phyloP scores from a whole-genome alignment of 768 basidiomycete species.

The Trichaptum fuscoviolaceum region DNA sequence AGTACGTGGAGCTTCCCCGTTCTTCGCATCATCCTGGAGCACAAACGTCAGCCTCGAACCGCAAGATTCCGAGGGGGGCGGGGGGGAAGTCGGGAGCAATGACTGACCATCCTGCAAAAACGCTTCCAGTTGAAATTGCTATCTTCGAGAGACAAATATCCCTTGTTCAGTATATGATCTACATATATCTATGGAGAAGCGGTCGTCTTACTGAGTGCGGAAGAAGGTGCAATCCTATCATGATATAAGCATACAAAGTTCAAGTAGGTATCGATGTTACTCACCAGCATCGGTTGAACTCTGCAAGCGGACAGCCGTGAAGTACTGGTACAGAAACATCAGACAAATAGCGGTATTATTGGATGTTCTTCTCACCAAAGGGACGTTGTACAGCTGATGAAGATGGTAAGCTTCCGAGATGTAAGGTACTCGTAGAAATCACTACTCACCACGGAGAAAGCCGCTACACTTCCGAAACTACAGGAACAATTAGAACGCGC shows the following conservation, averaged over 20 bases:
- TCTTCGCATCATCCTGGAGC: conserved; percentile 69
- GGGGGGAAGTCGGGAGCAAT: conserved; percentile 14
- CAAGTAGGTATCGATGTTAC: conserved; percentile 13
- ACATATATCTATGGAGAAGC: neutral
- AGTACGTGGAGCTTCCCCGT: conserved; percentile 84
- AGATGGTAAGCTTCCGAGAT: conserved; percentile 14
- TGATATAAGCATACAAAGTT: conserved; percentile 2
- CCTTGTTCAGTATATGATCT: conserved; percentile 8
- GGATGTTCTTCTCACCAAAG: conserved; percentile 48
- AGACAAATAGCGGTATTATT: conserved; percentile 11
- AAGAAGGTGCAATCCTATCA: conserved; percentile 75
- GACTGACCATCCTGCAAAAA: conserved; percentile 79
- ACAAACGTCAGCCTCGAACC: conserved; percentile 8
- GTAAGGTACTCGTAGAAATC: conserved; percentile 21
- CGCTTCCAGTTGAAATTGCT: conserved; percentile 77
- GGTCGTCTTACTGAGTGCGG: conserved; percentile 72
- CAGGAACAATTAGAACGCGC: neutral
- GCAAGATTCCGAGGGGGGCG: conserved; percentile 8
- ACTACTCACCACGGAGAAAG: conserved; percentile 68
- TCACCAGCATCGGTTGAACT: conserved; percentile 65
- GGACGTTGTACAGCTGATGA: conserved; percentile 73
- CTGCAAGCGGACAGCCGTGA: conserved; percentile 70
- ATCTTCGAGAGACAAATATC: conserved; percentile 37
- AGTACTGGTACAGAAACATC: conserved; percentile 49
- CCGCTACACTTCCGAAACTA: conserved; percentile 60